These are phyloP conservation scores for Teunomyces stri DNA, from an alignment of 805 yeast genomes.

Conservation along the genomic window DNA sequence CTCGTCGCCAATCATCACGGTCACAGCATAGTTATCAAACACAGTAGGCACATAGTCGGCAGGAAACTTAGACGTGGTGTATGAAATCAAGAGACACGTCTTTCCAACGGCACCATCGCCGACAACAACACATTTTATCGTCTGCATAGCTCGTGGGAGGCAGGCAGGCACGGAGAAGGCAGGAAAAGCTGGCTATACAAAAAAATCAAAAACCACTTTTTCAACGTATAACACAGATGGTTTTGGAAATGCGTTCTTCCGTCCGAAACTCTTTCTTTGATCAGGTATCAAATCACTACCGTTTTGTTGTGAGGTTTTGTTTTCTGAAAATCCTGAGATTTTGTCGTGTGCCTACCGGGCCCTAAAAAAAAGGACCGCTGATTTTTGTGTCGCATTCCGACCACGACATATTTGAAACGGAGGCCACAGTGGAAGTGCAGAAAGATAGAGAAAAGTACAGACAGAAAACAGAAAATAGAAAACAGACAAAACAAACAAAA, in stretches of 20 bases:
- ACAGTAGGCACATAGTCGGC: constrained; percentile 99
- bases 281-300: background rate
- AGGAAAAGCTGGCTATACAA: background rate
- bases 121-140: constrained; percentile 93
- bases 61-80: constrained; percentile 95
- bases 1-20: constrained; percentile 96
- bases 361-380: background rate
- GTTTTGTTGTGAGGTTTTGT: constrained; percentile 5
- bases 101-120: constrained; percentile 99
- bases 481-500: too few relatives aligned
- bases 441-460: too few relatives aligned
- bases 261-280: constrained; percentile 5
- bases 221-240: background rate
- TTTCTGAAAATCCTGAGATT: constrained; percentile 4
- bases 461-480: too few relatives aligned
- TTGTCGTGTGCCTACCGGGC: background rate
- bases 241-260: background rate
- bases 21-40: constrained; percentile 91
- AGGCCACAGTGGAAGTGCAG: too few relatives aligned
- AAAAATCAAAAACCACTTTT: background rate
- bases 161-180: background rate
- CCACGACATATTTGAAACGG: background rate
- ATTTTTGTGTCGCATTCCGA: background rate
- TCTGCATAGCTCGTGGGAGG: constrained; percentile 37
- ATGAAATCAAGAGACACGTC: constrained; percentile 91